A percentile compares a stretch with the other conserved stretches of the same genome.
Evolutionary conservation across 805 yeast genomes (phyloP).

Genomic region (Yarrowia sp.): DNA sequence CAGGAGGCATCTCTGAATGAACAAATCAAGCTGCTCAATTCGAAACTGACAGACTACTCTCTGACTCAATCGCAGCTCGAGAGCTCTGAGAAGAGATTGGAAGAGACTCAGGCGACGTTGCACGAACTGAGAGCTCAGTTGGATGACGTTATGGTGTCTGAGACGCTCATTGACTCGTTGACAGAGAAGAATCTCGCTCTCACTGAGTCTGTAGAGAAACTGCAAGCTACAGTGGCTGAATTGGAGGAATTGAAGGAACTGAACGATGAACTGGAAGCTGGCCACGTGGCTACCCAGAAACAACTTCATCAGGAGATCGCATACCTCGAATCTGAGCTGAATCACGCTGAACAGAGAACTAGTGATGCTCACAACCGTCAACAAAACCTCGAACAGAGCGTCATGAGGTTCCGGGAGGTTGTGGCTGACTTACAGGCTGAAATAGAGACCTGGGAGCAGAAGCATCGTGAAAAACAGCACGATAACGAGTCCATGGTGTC

Average conservation of each 20-base stretch:
- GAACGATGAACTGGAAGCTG: slow-evolving; percentile 59
- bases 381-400: slow-evolving; percentile 52
- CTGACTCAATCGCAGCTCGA: slow-evolving; percentile 41
- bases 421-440: slow-evolving; percentile 46
- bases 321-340: slow-evolving; percentile 42
- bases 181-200: slow-evolving; percentile 53
- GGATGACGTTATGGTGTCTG: slow-evolving; percentile 50
- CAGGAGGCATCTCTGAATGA: slow-evolving; percentile 43
- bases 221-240: slow-evolving; percentile 57
- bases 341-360: slow-evolving; percentile 43
- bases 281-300: slow-evolving; percentile 54
- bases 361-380: slow-evolving; percentile 45
- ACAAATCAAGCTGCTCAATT: slow-evolving; percentile 42
- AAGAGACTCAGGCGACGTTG: slow-evolving; percentile 43
- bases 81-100: slow-evolving; percentile 39
- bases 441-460: slow-evolving; percentile 42
- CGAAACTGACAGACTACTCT: slow-evolving; percentile 42
- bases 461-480: slow-evolving; percentile 39
- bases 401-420: slow-evolving; percentile 46
- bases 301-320: slow-evolving; percentile 54
- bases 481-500: slow-evolving; percentile 40
- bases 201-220: slow-evolving; percentile 49
- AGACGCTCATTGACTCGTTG: slow-evolving; percentile 51
- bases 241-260: slow-evolving; percentile 61
- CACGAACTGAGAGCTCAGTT: slow-evolving; percentile 46